These are phyloP conservation scores for Linnemannia schmuckeri DNA, from an alignment of 192 early-diverging fungal species.

Conservation along the genomic window DNA sequence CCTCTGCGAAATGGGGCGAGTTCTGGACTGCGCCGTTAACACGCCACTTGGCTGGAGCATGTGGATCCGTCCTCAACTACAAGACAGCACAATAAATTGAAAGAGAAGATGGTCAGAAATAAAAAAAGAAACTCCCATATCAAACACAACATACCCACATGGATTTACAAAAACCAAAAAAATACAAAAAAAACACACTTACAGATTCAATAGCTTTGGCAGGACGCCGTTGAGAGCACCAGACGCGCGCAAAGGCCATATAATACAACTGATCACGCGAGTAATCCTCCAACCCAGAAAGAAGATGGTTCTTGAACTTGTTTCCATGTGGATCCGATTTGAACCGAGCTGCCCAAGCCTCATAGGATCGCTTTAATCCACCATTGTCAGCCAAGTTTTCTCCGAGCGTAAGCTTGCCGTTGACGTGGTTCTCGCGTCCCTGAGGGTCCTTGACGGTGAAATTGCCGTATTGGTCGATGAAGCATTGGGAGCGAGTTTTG, in stretches of 20 bases:
- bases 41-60: slow-evolving; percentile 74
- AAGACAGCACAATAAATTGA: neutral
- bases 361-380: slow-evolving; percentile 62
- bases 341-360: slow-evolving; percentile 46
- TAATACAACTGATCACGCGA: slow-evolving; percentile 75
- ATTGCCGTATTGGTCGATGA: slow-evolving; percentile 73
- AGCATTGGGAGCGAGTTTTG: slow-evolving; percentile 68
- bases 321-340: slow-evolving; percentile 40
- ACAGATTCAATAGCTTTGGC: slow-evolving; percentile 61
- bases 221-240: slow-evolving; percentile 68
- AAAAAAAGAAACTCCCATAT: neutral
- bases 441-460: slow-evolving; percentile 61
- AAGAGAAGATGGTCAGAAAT: neutral
- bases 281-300: slow-evolving; percentile 68
- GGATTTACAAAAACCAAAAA: neutral
- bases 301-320: slow-evolving; percentile 43
- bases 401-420: slow-evolving; percentile 69
- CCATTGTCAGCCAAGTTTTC: slow-evolving; percentile 84
- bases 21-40: slow-evolving; percentile 83
- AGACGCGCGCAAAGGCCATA: slow-evolving; percentile 76
- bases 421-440: slow-evolving; percentile 57
- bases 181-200: slow-evolving; percentile 20
- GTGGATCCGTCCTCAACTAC: slow-evolving; percentile 73
- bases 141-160: neutral
- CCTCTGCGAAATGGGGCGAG: slow-evolving; percentile 76